These are phyloP conservation scores for Saccharomycopsis microspora DNA, from an alignment of 805 yeast genomes.

Conservation along the genomic window DNA sequence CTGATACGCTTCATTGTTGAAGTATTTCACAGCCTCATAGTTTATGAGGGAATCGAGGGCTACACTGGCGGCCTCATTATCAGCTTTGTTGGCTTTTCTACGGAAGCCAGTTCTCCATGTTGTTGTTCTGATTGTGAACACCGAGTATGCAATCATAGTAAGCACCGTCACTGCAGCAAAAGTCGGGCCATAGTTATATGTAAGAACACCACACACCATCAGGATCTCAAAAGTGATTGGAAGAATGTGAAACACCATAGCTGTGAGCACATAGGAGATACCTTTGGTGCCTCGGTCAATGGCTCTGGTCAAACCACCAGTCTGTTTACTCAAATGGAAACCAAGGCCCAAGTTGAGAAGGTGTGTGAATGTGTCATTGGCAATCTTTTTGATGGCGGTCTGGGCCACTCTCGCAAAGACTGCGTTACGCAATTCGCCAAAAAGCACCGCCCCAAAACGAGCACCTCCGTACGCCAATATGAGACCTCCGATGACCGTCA, in stretches of 20 bases:
- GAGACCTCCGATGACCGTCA: conserved; percentile 53
- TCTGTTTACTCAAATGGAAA: conserved; percentile 84
- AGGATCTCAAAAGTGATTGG: conserved; percentile 89
- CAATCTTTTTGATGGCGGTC: conserved; percentile 83
- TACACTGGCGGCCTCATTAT: conserved; percentile 89
- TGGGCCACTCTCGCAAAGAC: conserved; percentile 94
- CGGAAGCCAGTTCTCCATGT: conserved; percentile 95
- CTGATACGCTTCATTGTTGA: conserved; percentile 81
- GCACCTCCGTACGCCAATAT: conserved; percentile 89
- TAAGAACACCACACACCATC: conserved; percentile 85
- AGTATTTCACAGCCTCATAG: conserved; percentile 88
- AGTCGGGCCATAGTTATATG: conserved; percentile 80
- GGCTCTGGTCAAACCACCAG: conserved; percentile 93
- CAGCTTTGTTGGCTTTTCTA: conserved; percentile 83
- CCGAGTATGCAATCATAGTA: conserved; percentile 83
- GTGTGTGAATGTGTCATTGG: conserved; percentile 77
- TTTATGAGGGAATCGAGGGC: conserved; percentile 91
- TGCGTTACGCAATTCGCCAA: conserved; percentile 93
- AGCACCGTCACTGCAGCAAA: conserved; percentile 82
- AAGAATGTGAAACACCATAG: conserved; percentile 95
- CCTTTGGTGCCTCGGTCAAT: conserved; percentile 98
- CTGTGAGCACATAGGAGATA: conserved; percentile 81
- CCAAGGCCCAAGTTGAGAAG: conserved; percentile 74
- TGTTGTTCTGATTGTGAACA: conserved; percentile 84
- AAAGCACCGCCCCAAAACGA: conserved; percentile 84